A percentile compares a stretch with the other conserved stretches of the same genome.
These are phyloP conservation scores for Perkinsus marinus DNA, from an alignment of 169 alveolate genomes.

Conservation along the genomic window DNA sequence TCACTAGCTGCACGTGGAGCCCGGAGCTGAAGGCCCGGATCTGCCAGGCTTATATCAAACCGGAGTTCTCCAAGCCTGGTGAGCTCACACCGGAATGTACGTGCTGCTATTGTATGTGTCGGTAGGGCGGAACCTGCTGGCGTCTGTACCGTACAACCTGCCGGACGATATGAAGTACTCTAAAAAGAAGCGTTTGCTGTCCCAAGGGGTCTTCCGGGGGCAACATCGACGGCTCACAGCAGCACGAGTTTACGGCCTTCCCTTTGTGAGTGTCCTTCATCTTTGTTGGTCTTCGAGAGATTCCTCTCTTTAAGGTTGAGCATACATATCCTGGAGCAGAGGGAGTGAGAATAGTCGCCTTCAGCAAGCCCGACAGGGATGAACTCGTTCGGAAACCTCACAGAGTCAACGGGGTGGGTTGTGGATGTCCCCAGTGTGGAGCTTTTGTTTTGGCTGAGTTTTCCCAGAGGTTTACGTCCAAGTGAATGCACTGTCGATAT, in stretches of 20 bases:
- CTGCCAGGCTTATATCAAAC: slow-evolving; percentile 11
- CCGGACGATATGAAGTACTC: not conserved
- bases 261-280: not conserved
- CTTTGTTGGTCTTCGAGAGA: no score
- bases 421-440: not conserved
- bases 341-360: not conserved
- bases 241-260: not conserved
- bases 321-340: not conserved
- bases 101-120: not conserved
- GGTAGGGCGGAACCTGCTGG: not conserved
- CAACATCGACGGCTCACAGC: not conserved
- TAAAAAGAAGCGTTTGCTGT: not conserved
- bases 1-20: slow-evolving; percentile 19
- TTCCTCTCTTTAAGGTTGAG: not conserved
- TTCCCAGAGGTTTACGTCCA: no score
- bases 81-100: not conserved
- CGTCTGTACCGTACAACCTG: not conserved
- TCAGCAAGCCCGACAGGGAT: not conserved
- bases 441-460: not conserved
- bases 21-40: slow-evolving; percentile 15
- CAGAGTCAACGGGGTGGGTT: not conserved
- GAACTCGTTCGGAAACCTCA: not conserved
- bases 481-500: no score
- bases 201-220: not conserved
- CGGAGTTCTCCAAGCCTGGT: slow-evolving; percentile 10